Evolutionary conservation across 768 basidiomycete genomes (phyloP).

Genomic region (Suillus subluteus): DNA sequence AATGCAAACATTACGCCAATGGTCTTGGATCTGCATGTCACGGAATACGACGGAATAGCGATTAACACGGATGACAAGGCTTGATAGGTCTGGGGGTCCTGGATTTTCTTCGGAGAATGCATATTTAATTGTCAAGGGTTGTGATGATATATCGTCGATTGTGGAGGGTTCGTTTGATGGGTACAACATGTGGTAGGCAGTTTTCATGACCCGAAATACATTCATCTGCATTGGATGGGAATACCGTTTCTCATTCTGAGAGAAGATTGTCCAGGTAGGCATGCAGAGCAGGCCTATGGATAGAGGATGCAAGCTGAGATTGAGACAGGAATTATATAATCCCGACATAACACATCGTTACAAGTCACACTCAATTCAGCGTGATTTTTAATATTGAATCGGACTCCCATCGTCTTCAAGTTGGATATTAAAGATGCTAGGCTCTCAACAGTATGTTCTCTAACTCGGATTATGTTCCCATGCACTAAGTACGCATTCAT

Average conservation of each 20-base stretch:
- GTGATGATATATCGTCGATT: neutral
- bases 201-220: slow-evolving; percentile 2
- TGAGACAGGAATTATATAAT: no score
- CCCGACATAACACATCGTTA: no score
- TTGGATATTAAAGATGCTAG: no score
- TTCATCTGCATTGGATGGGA: neutral
- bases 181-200: neutral
- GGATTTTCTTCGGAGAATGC: neutral
- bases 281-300: neutral
- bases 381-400: no score
- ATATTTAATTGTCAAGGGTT: neutral
- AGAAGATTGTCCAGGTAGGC: neutral
- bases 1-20: neutral
- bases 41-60: neutral
- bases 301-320: neutral
- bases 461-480: no score
- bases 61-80: neutral
- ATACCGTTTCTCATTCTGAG: neutral
- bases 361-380: no score
- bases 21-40: neutral
- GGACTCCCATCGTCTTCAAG: no score
- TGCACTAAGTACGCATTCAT: no score
- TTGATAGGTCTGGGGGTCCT: neutral
- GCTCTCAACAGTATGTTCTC: no score
- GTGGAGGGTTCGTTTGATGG: neutral